phyloP scores from a whole-genome alignment of 352 stramenopile species.

The Blastocystis sp. region DNA sequence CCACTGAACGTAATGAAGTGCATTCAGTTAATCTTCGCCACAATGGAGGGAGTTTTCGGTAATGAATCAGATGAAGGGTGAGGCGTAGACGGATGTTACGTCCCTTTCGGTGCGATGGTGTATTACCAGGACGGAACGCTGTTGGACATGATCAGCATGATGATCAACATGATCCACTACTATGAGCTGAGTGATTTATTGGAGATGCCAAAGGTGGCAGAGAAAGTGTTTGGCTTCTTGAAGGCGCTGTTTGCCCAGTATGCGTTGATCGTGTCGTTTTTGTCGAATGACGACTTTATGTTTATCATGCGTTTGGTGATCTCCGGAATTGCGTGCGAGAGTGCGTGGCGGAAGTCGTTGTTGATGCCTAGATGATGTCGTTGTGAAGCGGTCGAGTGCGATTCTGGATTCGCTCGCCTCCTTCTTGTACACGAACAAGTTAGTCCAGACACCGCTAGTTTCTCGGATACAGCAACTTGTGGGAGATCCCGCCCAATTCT shows the following conservation, averaged over 20 bases:
- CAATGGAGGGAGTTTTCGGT: not conserved
- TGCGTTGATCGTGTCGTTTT: slow-evolving; percentile 21
- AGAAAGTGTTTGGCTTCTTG: slow-evolving; percentile 34
- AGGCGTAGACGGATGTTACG: slow-evolving; percentile 9
- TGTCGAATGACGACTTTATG: slow-evolving; percentile 12
- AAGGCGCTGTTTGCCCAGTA: slow-evolving; percentile 14
- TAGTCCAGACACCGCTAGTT: not conserved
- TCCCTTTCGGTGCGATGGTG: slow-evolving; percentile 42
- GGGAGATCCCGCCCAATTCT: slow-evolving; percentile 10
- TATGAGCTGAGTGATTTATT: slow-evolving; percentile 3
- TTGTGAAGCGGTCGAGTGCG: not conserved
- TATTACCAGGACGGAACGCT: slow-evolving; percentile 36
- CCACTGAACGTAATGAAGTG: not conserved
- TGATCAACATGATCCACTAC: not conserved
- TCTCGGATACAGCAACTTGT: not conserved
- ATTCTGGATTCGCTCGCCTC: slow-evolving; percentile 29
- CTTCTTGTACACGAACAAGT: slow-evolving; percentile 36
- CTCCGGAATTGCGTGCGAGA: not conserved
- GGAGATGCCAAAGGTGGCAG: not conserved
- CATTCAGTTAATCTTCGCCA: not conserved
- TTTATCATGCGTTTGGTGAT: slow-evolving; percentile 14
- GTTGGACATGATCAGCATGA: not conserved
- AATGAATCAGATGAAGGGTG: too few relatives aligned
- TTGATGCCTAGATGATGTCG: slow-evolving; percentile 1
- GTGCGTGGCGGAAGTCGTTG: not conserved